Evolutionary conservation across 345 rosid species (phyloP), one percentile per base, ranked within the genome.

Genomic region (Hypericum perforatum): DNA sequence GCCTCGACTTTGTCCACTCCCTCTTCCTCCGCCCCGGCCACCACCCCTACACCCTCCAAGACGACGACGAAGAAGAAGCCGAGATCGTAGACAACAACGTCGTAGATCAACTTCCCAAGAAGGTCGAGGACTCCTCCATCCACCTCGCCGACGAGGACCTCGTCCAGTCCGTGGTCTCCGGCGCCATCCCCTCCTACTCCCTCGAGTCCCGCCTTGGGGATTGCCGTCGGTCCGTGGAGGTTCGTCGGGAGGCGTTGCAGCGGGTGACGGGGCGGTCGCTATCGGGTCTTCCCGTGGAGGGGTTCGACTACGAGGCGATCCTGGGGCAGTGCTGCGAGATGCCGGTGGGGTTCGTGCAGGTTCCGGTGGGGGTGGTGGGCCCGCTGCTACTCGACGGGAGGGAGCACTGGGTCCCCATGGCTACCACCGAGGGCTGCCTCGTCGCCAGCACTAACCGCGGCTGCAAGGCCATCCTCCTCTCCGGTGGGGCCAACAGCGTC

Each of bases 301-400:
- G 96, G 6, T 85, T 92, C 46, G 86, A 85, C 60, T 91, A 87
- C 63, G 81, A 73, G 6, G 78, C 94, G 2, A 79, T 87, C n/a
- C 65, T 91, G 60, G 95, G 92, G 10, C 96, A 85, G 72, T 92
- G 98, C 67, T 92, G 98, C 44, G 98, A 92, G 76, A 88, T 88
- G 96, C 98, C 96, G 9, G 81, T 88, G 0, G 98, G 98, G 0
- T 88, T 88, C 49, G 78, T 92, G 50, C 98, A 87, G 80, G 77
- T 91, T 43, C 96, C 96, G 1, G 95, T 91, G 45, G 96, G 98
- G 29, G 70, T 88, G 2, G 95, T 94, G 0, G 96, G 98, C n/a
- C 98, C 96, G 0, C 56, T 92, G 74, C 44, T 88, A 68, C 84
- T 88, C 0, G 86, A 92, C 48, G 96, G 95, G 29, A 65, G n/a